A percentile compares a stretch with the other conserved stretches of the same genome.
phyloP scores from a whole-genome alignment of 2,329 filamentous ascomycete genomes.

The Tolypocladium ovalisporum region DNA sequence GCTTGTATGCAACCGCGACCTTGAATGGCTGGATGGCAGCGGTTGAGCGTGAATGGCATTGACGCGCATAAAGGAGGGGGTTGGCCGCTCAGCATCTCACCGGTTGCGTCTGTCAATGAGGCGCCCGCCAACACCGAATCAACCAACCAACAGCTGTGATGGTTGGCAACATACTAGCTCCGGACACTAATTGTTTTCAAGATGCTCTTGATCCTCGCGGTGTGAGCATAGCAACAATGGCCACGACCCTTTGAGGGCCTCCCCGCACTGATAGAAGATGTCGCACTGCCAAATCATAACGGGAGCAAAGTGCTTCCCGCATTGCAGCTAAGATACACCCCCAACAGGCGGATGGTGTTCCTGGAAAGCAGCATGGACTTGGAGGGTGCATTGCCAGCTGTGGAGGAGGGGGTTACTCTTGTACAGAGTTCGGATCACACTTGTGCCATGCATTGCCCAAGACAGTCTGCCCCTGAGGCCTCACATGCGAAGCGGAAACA shows the following conservation, averaged over 20 bases:
- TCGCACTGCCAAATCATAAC: background rate
- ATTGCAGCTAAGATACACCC: background rate
- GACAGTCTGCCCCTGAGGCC: background rate
- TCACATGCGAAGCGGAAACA: too few relatives aligned
- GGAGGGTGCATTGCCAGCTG: background rate
- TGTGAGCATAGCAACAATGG: background rate
- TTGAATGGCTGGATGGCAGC: background rate
- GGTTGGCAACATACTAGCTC: background rate
- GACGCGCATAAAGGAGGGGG: background rate
- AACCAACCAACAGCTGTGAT: background rate
- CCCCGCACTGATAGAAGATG: background rate
- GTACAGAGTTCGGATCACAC: background rate
- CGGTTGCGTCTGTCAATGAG: background rate
- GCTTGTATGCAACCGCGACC: background rate
- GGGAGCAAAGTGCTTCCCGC: background rate
- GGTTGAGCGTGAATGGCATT: background rate
- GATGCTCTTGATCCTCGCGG: background rate
- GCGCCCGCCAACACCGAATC: too few relatives aligned
- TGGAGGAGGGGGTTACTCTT: background rate
- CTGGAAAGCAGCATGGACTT: too few relatives aligned
- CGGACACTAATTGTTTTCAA: background rate
- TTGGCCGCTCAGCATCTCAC: background rate
- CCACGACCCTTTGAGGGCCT: background rate
- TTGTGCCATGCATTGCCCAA: background rate
- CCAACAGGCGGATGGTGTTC: too few relatives aligned